Evolutionary conservation across 2,329 filamentous ascomycete species (phyloP).

Genomic region (Fusarium sp.): DNA sequence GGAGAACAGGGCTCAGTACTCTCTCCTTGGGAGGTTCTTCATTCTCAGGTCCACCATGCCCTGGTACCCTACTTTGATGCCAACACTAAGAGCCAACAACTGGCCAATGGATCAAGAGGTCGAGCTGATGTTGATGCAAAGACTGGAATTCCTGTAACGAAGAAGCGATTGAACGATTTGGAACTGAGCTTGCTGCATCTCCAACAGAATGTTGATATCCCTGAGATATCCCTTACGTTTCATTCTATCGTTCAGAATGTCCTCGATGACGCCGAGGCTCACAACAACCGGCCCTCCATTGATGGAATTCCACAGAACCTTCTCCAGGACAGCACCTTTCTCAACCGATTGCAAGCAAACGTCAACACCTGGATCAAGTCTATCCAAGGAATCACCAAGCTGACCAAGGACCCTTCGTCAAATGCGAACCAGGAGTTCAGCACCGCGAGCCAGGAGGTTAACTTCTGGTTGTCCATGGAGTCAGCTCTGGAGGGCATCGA

Average conservation of each 20-base stretch:
- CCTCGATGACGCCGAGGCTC: conserved; percentile 77
- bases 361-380: conserved; percentile 99
- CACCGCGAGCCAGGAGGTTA: conserved; percentile 96
- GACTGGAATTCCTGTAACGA: conserved; percentile 95
- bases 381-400: conserved; percentile 94
- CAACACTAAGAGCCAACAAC: conserved; percentile 84
- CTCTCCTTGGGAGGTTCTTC: conserved; percentile 91
- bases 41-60: conserved; percentile 90
- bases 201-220: conserved; percentile 98
- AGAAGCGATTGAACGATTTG: conserved; percentile 95
- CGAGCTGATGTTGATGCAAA: conserved; percentile 89
- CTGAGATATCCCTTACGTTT: conserved; percentile 85
- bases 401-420: conserved; percentile 81
- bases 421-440: conserved; percentile 63
- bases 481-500: conserved; percentile 92
- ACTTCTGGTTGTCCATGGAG: conserved; percentile 99
- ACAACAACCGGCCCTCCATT: conserved; percentile 74
- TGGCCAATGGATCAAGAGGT: conserved; percentile 70
- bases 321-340: conserved; percentile 88
- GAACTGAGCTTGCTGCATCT: conserved; percentile 90
- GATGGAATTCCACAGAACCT: conserved; percentile 80
- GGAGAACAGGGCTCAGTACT: conserved; percentile 76
- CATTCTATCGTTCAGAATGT: conserved; percentile 89
- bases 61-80: conserved; percentile 97
- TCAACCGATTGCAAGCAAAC: conserved; percentile 91